Percentiles rank a stretch among this genome's conserved stretches.
Conservation (phyloP, 2,329 filamentous ascomycete genomes). For the Trichoderma brevicompactum region DNA sequence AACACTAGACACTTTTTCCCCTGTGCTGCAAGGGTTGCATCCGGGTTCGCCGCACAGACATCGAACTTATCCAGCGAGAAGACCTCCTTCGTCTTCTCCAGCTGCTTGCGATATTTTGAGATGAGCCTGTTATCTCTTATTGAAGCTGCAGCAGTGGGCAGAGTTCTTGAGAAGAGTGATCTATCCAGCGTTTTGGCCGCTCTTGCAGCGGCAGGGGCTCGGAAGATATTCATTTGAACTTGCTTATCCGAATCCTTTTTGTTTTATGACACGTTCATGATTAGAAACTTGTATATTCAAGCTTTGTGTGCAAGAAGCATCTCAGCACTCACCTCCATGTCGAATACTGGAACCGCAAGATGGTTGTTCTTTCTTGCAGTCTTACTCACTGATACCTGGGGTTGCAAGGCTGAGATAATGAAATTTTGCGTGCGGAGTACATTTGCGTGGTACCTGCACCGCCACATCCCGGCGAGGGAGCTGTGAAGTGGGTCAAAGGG, state of each 20-base stretch:
- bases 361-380: constrained; percentile 32
- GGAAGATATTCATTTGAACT: constrained; percentile 65
- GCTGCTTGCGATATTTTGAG: constrained; percentile 67
- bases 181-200: constrained; percentile 81
- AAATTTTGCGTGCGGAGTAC: constrained; percentile 38
- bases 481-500: constrained; percentile 3
- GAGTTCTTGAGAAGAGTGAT: constrained; percentile 75
- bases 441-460: constrained; percentile 34
- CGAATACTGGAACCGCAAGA: constrained; percentile 32
- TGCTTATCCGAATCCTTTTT: constrained; percentile 41
- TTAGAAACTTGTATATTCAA: not conserved
- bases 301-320: no score
- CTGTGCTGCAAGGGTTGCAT: constrained; percentile 53
- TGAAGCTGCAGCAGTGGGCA: constrained; percentile 78
- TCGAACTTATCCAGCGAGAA: constrained; percentile 66
- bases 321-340: constrained; percentile 42
- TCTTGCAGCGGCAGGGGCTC: constrained; percentile 75
- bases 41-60: constrained; percentile 66
- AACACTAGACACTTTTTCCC: constrained; percentile 67
- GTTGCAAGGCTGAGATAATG: constrained; percentile 39
- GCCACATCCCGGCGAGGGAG: constrained; percentile 32
- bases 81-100: constrained; percentile 69
- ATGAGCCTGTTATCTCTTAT: constrained; percentile 78
- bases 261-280: not conserved
- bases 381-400: constrained; percentile 28